phyloP scores from a whole-genome alignment of 2,329 filamentous ascomycete genomes.

The Alternaria sp. region DNA sequence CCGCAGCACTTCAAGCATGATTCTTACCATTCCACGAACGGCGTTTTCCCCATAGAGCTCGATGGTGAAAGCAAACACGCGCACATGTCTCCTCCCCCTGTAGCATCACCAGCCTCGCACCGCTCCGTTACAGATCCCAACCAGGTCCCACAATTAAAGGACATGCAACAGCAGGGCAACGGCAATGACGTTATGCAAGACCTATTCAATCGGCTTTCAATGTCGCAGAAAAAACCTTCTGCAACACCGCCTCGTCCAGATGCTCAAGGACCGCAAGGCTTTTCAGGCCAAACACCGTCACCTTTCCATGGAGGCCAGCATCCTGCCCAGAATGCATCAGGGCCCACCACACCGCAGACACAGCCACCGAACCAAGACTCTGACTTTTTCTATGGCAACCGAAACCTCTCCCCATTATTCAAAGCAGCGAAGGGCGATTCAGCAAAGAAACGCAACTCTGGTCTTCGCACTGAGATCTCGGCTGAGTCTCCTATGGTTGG shows the following conservation, averaged over 20 bases:
- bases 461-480: constrained; percentile 55
- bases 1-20: constrained; percentile 53
- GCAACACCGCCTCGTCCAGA: constrained; percentile 36
- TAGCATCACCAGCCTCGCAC: constrained; percentile 32
- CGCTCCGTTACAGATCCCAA: constrained; percentile 47
- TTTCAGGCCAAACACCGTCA: constrained; percentile 50
- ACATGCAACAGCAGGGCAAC: constrained; percentile 51
- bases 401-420: constrained; percentile 60
- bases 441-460: constrained; percentile 53
- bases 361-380: constrained; percentile 36
- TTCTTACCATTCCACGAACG: constrained; percentile 60
- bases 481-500: constrained; percentile 41
- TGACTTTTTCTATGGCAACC: constrained; percentile 54
- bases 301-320: constrained; percentile 49
- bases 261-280: constrained; percentile 33
- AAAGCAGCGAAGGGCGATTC: constrained; percentile 57
- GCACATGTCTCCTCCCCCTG: constrained; percentile 35
- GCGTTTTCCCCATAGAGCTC: constrained; percentile 74
- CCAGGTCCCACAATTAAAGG: constrained; percentile 36
- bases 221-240: constrained; percentile 42
- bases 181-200: constrained; percentile 56
- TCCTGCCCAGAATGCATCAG: constrained; percentile 43
- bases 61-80: constrained; percentile 50
- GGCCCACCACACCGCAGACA: constrained; percentile 47
- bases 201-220: constrained; percentile 52